phyloP scores from a whole-genome alignment of 345 rosid species.

The Turnera subulata region DNA sequence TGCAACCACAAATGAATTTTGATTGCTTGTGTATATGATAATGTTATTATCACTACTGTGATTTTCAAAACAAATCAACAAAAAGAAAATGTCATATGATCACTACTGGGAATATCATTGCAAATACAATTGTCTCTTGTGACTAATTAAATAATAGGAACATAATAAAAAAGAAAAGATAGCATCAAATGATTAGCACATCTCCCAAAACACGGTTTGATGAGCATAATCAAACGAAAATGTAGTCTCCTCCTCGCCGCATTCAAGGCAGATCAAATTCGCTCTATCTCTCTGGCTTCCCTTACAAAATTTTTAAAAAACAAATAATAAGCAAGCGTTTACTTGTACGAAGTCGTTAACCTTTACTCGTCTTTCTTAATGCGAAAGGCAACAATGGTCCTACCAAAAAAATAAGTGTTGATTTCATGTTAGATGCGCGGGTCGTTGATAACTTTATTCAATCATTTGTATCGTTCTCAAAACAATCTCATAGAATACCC shows the following conservation, averaged over 20 bases:
- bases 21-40: too few species aligned
- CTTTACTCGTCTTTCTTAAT: constrained; percentile 6
- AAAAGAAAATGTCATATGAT: too few species aligned
- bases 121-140: too few species aligned
- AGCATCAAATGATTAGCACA: constrained; percentile 14
- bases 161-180: background rate
- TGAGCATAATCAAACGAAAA: background rate
- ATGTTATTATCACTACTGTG: too few species aligned
- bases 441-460: too few species aligned
- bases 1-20: too few species aligned
- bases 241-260: background rate
- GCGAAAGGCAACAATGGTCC: constrained; percentile 8
- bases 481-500: background rate
- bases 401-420: background rate
- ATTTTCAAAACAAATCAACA: too few species aligned
- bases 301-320: too few species aligned
- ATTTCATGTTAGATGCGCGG: constrained; percentile 2
- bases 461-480: background rate
- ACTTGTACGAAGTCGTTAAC: constrained; percentile 14
- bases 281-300: too few species aligned
- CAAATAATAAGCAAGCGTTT: constrained; percentile 5
- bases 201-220: constrained; percentile 20
- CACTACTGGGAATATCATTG: too few species aligned
- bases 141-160: too few species aligned
- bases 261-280: background rate